Evolutionary conservation across 805 yeast species (phyloP).

Genomic region (Lachancea meyersii): DNA sequence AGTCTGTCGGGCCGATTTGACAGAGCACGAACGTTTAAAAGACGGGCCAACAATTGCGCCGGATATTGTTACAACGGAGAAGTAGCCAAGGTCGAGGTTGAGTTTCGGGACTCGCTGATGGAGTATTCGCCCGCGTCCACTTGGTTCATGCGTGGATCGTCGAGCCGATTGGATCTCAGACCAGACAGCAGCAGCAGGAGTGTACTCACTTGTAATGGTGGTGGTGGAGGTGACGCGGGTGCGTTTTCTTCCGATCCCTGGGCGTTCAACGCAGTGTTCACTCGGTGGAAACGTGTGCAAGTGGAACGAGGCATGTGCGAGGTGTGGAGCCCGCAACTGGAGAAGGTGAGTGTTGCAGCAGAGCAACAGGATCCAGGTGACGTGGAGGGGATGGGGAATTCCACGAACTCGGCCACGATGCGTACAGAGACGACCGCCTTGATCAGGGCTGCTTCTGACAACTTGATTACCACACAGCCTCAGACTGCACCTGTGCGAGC

Average conservation of each 20-base stretch:
- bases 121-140: slow-evolving; percentile 9
- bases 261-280: not conserved
- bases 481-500: not conserved
- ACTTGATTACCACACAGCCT: not conserved
- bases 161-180: slow-evolving; percentile 2
- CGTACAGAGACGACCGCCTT: slow-evolving; percentile 2
- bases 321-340: slow-evolving; percentile 29
- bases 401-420: slow-evolving; percentile 4
- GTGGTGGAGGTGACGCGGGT: too few relatives aligned
- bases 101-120: slow-evolving; percentile 7
- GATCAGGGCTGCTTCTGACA: not conserved
- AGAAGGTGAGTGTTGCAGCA: not conserved
- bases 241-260: not conserved
- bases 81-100: slow-evolving; percentile 4
- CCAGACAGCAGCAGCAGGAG: not conserved
- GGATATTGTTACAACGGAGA: slow-evolving; percentile 2
- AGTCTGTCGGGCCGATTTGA: slow-evolving; percentile 6
- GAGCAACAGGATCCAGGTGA: not conserved
- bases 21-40: slow-evolving; percentile 3
- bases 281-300: slow-evolving; percentile 16
- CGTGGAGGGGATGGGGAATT: not conserved
- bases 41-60: not conserved
- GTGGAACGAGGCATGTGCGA: slow-evolving; percentile 28
- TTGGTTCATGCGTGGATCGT: slow-evolving; percentile 5
- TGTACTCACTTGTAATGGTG: too few relatives aligned